These are phyloP conservation scores for Brassica cretica DNA, from an alignment of 345 rosid genomes.

Conservation along the genomic window DNA sequence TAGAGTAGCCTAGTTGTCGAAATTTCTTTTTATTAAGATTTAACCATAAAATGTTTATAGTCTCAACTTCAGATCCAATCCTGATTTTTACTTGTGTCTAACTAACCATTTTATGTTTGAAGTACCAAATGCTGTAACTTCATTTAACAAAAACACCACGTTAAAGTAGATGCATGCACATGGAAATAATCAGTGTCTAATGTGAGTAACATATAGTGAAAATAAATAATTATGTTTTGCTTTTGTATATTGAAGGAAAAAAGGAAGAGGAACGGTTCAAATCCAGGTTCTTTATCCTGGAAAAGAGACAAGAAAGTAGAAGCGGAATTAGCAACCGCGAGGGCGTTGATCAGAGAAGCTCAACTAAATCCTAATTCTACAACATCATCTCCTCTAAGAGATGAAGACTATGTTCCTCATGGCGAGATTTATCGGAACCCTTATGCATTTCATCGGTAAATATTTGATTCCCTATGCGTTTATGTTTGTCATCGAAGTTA, in stretches of 20 bases:
- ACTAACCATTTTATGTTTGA: background rate
- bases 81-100: background rate
- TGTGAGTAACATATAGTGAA: background rate
- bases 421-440: constrained; percentile 54
- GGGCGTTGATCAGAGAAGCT: constrained; percentile 55
- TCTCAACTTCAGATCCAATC: background rate
- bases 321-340: constrained; percentile 47
- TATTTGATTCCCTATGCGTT: background rate
- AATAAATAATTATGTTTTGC: background rate
- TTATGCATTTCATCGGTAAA: constrained; percentile 54
- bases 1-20: background rate
- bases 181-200: background rate
- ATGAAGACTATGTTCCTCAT: constrained; percentile 47
- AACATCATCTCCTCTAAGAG: constrained; percentile 17
- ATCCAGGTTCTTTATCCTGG: constrained; percentile 1
- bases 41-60: background rate
- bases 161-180: background rate
- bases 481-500: background rate
- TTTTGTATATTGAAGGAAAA: constrained; percentile 23
- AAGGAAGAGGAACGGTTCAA: constrained; percentile 29
- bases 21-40: background rate
- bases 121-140: background rate
- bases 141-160: background rate
- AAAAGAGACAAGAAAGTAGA: constrained; percentile 46
- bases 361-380: constrained; percentile 22